phyloP scores from a whole-genome alignment of 257 asterid genomes.

The Solanum virginianum region DNA sequence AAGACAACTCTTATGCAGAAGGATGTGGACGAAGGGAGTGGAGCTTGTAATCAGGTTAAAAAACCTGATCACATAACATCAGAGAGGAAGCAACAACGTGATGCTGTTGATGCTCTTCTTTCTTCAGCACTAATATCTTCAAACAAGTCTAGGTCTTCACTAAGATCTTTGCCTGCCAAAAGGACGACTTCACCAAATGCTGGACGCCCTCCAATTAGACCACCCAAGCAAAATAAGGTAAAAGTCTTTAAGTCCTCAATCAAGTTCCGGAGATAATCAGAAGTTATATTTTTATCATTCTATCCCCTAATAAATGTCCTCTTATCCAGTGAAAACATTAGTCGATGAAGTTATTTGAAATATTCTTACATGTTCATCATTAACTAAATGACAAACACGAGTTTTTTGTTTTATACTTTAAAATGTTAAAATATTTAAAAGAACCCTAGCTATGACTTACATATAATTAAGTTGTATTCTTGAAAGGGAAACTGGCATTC shows the following conservation, averaged over 20 bases:
- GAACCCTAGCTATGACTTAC: not conserved
- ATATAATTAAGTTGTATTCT: not conserved
- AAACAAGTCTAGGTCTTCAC: conserved; percentile 44
- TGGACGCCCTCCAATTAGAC: conserved; percentile 20
- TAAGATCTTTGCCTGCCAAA: conserved; percentile 34
- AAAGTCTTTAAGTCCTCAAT: not conserved
- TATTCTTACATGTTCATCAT: not conserved
- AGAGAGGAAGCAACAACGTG: conserved; percentile 82
- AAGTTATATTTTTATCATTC: not conserved
- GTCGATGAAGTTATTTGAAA: not conserved
- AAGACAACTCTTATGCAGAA: conserved; percentile 23
- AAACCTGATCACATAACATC: conserved; percentile 16
- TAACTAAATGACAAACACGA: not conserved
- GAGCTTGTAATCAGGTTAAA: conserved; percentile 29
- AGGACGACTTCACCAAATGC: conserved; percentile 19
- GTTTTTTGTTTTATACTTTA: not conserved
- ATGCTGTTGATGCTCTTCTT: conserved; percentile 88
- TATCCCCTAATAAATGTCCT: not conserved
- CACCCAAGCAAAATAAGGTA: conserved; percentile 46
- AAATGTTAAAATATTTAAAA: not conserved
- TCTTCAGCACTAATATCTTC: conserved; percentile 90
- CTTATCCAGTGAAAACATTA: not conserved
- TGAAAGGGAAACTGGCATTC: not conserved
- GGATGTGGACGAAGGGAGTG: conserved; percentile 16
- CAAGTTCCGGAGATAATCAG: not conserved